Evolutionary conservation across 352 stramenopile genomes (phyloP).

Genomic region (Phytophthora syringae): DNA sequence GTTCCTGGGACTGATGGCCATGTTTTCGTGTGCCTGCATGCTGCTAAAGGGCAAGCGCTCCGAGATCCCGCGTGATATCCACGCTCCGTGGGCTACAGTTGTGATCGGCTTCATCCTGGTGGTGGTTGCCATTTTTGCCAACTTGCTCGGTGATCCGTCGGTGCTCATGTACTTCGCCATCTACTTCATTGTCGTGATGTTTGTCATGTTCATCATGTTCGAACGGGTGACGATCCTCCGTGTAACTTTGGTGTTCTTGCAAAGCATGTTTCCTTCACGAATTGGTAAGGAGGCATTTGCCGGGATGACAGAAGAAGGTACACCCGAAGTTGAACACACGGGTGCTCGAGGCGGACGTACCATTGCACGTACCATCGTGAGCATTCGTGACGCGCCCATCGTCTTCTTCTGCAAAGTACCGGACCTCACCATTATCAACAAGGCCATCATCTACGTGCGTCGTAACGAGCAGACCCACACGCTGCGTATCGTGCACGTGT

Average conservation of each 20-base stretch:
- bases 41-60: conserved; percentile 86
- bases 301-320: conserved; percentile 13
- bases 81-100: conserved; percentile 60
- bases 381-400: conserved; percentile 86
- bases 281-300: conserved; percentile 13
- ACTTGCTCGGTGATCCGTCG: conserved; percentile 81
- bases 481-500: conserved; percentile 88
- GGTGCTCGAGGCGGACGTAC: conserved; percentile 78
- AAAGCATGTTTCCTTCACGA: conserved; percentile 66
- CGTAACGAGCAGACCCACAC: conserved; percentile 92
- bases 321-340: conserved; percentile 43
- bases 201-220: conserved; percentile 85
- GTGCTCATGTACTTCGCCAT: conserved; percentile 88
- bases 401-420: conserved; percentile 93
- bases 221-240: conserved; percentile 84
- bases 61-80: no score
- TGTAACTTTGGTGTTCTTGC: conserved; percentile 64
- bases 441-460: conserved; percentile 94
- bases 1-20: conserved; percentile 82
- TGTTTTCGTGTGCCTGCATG: conserved; percentile 86
- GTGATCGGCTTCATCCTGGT: conserved; percentile 38
- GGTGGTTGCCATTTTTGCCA: conserved; percentile 79
- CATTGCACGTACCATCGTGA: conserved; percentile 72
- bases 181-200: conserved; percentile 81
- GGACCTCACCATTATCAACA: conserved; percentile 93